Conservation (phyloP, 2,329 filamentous ascomycete genomes). For the Pseudocercospora musae region DNA sequence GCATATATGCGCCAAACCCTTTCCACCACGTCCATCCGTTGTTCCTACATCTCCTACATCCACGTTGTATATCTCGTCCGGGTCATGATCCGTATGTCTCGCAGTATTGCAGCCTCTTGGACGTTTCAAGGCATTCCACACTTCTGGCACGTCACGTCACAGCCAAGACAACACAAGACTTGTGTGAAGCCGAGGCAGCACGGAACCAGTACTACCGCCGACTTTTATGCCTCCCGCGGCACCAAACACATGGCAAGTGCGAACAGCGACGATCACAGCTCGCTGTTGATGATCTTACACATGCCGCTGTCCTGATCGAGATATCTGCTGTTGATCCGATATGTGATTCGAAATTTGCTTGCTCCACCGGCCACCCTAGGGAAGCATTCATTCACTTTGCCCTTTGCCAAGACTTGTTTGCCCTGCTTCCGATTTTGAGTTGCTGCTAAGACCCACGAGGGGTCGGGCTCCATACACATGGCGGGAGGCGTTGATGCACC, state of each 20-base stretch:
- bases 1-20: not conserved
- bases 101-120: not conserved
- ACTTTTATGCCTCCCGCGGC: not conserved
- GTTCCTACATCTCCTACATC: not conserved
- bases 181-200: no score
- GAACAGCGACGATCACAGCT: not conserved
- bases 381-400: not conserved
- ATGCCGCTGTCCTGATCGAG: not conserved
- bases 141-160: no score
- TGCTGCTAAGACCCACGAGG: not conserved
- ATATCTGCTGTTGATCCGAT: not conserved
- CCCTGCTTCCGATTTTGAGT: not conserved
- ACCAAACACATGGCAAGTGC: not conserved
- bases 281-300: no score
- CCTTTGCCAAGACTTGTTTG: not conserved
- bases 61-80: not conserved
- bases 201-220: no score
- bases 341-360: not conserved
- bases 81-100: not conserved
- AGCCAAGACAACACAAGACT: no score
- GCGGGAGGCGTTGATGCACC: not conserved
- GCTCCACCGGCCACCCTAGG: not conserved
- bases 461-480: not conserved
- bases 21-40: not conserved
- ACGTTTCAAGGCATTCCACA: no score